Evolutionary conservation across 2,329 filamentous ascomycete species (phyloP), one percentile per base, ranked within the genome.

Genomic region (Westerdykella aurantiaca): DNA sequence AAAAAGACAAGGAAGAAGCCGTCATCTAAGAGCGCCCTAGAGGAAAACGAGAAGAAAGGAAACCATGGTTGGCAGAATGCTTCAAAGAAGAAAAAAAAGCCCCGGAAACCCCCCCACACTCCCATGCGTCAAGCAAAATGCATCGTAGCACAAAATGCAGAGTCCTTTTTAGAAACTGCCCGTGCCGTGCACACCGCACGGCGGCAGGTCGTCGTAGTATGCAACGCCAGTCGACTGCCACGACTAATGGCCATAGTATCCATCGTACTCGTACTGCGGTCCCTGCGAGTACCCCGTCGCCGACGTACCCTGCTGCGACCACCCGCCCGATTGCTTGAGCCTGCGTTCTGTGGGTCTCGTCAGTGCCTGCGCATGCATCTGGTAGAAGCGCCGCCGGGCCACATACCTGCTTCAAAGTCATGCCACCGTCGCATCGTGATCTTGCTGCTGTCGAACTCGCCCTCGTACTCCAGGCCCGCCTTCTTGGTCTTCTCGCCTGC

Each of bases 341-440:
- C 69, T 60, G 44, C 69, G 69, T 57, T 72, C 69, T 72, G 57
- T 57, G 49, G 42, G 41, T 46, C 45, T 39, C 34, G 57, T 67
- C 50, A 68, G 63, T 49, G 33, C 55, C 44, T 43, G 39, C 13
- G 38, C 44, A 39, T 49, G 52, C 47, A 51, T 13, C 6, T 16
- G 5, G 33, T 3, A 35, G 5, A 13, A 14, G 17, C 17, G 10
- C 33, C n/a, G 33, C 33, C n/a, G 34, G 34, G 22, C 10, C 7
- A 50, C 67, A 66, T 72, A 77, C 80, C 83, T 68, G 78, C 80
- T 75, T 98, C 93, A 64, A 97, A 98, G 70, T 98, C 93, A 51
- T 84, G 86, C 90, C 90, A 96, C 56, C 90, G 75, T 77, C 95
- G 95, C 91, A 96, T 96, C 23, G 89, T 95, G 66, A 98, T 98